Conservation (phyloP, 129 eudicot genomes). For the Saposhnikovia divaricata region DNA sequence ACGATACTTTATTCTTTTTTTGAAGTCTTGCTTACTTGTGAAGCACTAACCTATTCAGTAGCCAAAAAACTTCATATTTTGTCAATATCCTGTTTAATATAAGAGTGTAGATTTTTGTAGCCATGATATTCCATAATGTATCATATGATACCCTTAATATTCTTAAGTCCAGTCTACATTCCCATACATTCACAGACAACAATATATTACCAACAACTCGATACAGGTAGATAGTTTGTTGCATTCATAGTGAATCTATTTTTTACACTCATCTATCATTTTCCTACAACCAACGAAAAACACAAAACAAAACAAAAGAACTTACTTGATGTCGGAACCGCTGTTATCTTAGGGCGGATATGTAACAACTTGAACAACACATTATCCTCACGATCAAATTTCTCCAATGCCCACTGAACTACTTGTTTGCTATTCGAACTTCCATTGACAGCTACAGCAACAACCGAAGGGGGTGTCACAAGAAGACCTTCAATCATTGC, state of each 20-base stretch:
- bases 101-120: neutral
- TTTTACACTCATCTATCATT: too few species aligned
- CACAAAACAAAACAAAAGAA: neutral
- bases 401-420: constrained; percentile 80
- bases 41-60: neutral
- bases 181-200: neutral
- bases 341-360: constrained; percentile 48
- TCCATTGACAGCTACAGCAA: constrained; percentile 63
- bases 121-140: neutral
- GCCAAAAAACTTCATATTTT: neutral
- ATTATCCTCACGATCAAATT: constrained; percentile 60
- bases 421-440: constrained; percentile 46
- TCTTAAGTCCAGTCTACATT: neutral
- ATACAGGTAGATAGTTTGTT: neutral
- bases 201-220: neutral
- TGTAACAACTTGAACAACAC: constrained; percentile 61
- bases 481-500: constrained; percentile 23
- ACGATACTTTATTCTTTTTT: neutral
- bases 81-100: neutral
- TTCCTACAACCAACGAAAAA: neutral
- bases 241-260: neutral
- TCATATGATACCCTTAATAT: neutral
- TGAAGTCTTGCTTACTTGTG: neutral
- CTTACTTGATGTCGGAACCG: constrained; percentile 88
- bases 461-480: constrained; percentile 27